These are phyloP conservation scores for Lentinula detonsa DNA, from an alignment of 768 basidiomycete genomes.

Conservation along the genomic window DNA sequence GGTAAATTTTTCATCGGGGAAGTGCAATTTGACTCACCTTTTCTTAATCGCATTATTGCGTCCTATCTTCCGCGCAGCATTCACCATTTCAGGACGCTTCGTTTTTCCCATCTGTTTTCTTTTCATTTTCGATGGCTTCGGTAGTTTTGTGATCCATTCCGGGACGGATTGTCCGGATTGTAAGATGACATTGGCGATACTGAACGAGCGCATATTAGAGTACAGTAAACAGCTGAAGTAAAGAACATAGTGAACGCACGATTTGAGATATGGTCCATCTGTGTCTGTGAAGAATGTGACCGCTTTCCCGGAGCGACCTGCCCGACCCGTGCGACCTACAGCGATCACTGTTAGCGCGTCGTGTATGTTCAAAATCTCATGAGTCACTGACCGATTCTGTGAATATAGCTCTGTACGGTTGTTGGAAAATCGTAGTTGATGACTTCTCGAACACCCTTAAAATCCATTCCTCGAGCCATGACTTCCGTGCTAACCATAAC, in stretches of 20 bases:
- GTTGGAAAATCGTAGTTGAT: constrained; percentile 98
- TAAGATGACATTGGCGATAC: constrained; percentile 92
- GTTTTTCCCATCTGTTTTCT: constrained; percentile 80
- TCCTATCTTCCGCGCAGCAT: constrained; percentile 62
- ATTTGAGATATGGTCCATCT: constrained; percentile 87
- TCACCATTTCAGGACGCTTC: constrained; percentile 72
- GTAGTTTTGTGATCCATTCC: constrained; percentile 93
- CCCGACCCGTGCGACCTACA: constrained; percentile 88
- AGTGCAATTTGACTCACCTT: constrained; percentile 34
- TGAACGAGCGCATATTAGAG: constrained; percentile 20
- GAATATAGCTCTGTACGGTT: constrained; percentile 92
- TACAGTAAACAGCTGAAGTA: constrained; percentile 1
- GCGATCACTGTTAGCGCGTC: constrained; percentile 5
- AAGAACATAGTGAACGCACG: constrained; percentile 37
- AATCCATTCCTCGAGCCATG: constrained; percentile 98
- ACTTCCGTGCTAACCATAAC: constrained; percentile 95
- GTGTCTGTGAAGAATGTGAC: constrained; percentile 95
- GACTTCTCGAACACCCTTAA: constrained; percentile 89
- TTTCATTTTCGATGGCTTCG: constrained; percentile 87
- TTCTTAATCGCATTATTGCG: constrained; percentile 68
- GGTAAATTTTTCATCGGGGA: not conserved
- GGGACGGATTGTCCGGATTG: constrained; percentile 90
- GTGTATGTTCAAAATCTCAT: not conserved
- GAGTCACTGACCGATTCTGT: constrained; percentile 71
- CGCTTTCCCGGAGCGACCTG: constrained; percentile 87